A percentile compares a stretch with the other conserved stretches of the same genome.
These are phyloP conservation scores for Diplodia sapinea DNA, from an alignment of 2,329 filamentous ascomycete species.

Conservation along the genomic window DNA sequence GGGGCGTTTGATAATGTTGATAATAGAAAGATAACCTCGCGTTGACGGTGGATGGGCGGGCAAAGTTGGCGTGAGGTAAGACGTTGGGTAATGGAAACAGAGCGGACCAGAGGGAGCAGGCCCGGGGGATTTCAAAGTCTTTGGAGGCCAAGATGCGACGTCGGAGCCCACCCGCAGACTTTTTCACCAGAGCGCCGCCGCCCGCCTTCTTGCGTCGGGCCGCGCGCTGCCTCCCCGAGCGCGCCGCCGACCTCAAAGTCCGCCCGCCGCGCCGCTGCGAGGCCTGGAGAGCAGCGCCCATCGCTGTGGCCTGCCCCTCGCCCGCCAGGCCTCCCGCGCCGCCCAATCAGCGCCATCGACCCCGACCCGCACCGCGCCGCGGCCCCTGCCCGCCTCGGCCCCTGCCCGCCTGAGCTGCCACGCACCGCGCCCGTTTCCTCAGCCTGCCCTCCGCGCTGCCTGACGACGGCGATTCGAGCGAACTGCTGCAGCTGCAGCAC, in stretches of 20 bases:
- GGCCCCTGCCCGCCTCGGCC: conserved; percentile 16
- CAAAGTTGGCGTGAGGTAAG: conserved; percentile 54
- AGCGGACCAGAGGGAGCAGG: conserved; percentile 24
- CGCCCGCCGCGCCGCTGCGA: conserved; percentile 15
- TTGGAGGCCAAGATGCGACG: conserved; percentile 27
- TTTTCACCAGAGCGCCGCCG: conserved; percentile 29
- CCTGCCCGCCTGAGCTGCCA: conserved; percentile 10
- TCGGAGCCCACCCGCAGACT: conserved; percentile 30
- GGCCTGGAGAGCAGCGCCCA: not conserved
- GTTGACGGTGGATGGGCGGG: conserved; percentile 46
- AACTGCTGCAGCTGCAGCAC: not conserved
- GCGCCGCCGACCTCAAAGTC: conserved; percentile 28
- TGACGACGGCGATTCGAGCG: not conserved
- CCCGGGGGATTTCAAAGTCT: conserved; percentile 38
- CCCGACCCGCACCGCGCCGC: conserved; percentile 1
- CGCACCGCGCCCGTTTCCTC: conserved; percentile 4
- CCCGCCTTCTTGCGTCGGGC: conserved; percentile 22
- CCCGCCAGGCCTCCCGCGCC: conserved; percentile 1
- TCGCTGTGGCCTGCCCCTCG: conserved; percentile 23
- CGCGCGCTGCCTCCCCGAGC: conserved; percentile 22
- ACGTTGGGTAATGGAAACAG: conserved; percentile 56
- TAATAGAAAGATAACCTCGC: conserved; percentile 53
- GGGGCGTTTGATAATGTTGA: conserved; percentile 50
- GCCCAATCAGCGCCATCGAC: conserved; percentile 10
- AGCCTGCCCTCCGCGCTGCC: not conserved